Base-by-base conservation (phyloP, 345 rosid genomes). In the Pseudoturritis turrita region DNA sequence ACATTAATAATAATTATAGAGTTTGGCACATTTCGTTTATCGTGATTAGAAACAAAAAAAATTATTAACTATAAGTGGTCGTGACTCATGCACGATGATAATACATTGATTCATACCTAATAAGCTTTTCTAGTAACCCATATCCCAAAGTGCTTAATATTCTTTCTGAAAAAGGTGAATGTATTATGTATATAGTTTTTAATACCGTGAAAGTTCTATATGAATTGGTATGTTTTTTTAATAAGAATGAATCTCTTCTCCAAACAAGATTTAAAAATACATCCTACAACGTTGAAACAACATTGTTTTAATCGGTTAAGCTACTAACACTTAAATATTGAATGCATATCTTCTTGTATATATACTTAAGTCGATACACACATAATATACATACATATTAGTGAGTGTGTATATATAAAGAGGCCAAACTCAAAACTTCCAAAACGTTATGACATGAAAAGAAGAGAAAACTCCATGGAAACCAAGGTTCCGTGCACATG, bases 401-500 rank as follows among this genome's bases (percentile, higher is more conserved):
- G 62, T n/a, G 17, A 41, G 41, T 47, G 45, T 61, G 18, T 50
- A n/a, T 50, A 52, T 40, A 44, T 55, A 66, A 65, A 82, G 63
- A 82, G 61, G 78, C 86, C 84, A 84, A 85, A 79, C 84, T 62
- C 78, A 79, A 76, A 72, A 65, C 79, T 77, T 80, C 80, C 84
- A 81, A 84, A 73, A 73, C 73, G 60, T 19, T 54, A 65, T 76
- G 82, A 72, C 84, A 80, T 85, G 70, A 86, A 86, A 88, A 86
- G 87, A 74, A 78, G 89, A 76, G 89, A 76, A 73, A 57, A 22
- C 76, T 76, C 73, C 73, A 77, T 79, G 87, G 82, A 84, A 76
- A 74, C 85, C 88, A 79, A 77, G 83, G 87, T 76, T 81, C 68
- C 81, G 70, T 73, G 85, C 95, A 88, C 89, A 83, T 86, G 89